A percentile compares a stretch with the other conserved stretches of the same genome.
phyloP scores from a whole-genome alignment of 2,329 filamentous ascomycete species.

The Penicillium sclerotiorum region DNA sequence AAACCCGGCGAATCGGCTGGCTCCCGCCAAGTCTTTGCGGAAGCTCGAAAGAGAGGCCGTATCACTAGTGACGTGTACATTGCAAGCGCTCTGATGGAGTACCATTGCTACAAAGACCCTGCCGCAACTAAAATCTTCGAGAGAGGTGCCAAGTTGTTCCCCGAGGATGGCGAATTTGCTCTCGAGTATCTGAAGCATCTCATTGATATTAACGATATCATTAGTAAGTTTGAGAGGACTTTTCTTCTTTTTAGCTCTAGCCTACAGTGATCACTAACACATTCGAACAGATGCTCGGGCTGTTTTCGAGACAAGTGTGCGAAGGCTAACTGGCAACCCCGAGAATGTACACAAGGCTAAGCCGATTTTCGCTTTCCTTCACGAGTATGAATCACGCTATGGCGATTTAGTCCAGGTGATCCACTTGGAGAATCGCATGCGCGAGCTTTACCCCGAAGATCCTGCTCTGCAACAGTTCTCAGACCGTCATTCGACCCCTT shows the following conservation, averaged over 20 bases:
- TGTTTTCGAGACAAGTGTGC: constrained; percentile 93
- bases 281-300: constrained; percentile 75
- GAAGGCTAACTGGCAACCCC: constrained; percentile 74
- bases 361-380: constrained; percentile 85
- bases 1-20: constrained; percentile 71
- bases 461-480: constrained; percentile 74
- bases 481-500: constrained; percentile 70
- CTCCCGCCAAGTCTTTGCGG: constrained; percentile 83
- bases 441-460: constrained; percentile 88
- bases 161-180: constrained; percentile 89
- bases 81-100: constrained; percentile 88
- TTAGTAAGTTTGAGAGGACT: constrained; percentile 65
- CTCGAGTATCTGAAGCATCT: constrained; percentile 96
- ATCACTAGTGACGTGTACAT: constrained; percentile 95
- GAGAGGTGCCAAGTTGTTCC: constrained; percentile 88
- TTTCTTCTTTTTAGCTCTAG: neutral
- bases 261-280: too few relatives aligned
- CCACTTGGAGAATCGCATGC: constrained; percentile 90
- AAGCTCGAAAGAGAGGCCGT: constrained; percentile 82
- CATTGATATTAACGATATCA: constrained; percentile 87
- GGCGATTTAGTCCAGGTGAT: constrained; percentile 89
- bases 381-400: constrained; percentile 92
- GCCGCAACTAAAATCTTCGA: constrained; percentile 96
- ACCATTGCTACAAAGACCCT: constrained; percentile 91
- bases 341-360: constrained; percentile 76